phyloP scores from a whole-genome alignment of 805 yeast genomes.

The Schwanniomyces pseudopolymorphus region DNA sequence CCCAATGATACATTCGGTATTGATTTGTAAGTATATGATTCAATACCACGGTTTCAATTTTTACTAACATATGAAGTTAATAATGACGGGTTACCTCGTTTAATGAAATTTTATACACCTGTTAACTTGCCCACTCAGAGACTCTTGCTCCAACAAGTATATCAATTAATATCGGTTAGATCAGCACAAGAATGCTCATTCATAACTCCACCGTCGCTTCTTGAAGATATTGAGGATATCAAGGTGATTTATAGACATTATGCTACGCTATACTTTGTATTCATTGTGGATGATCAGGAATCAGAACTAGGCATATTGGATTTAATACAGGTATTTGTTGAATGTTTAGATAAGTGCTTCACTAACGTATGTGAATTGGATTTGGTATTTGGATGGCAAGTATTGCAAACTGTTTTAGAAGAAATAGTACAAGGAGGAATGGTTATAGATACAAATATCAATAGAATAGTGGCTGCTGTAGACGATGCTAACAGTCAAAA shows the following conservation, averaged over 20 bases:
- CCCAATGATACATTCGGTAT: slow-evolving; percentile 79
- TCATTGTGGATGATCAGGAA: slow-evolving; percentile 94
- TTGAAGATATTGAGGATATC: slow-evolving; percentile 69
- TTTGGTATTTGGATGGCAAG: slow-evolving; percentile 98
- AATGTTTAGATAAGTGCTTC: slow-evolving; percentile 89
- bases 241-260: slow-evolving; percentile 91
- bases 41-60: neutral
- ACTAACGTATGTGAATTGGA: slow-evolving; percentile 94
- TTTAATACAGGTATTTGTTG: slow-evolving; percentile 94
- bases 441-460: slow-evolving; percentile 91
- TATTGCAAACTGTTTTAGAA: slow-evolving; percentile 82
- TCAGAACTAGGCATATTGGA: slow-evolving; percentile 92
- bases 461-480: slow-evolving; percentile 77
- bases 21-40: slow-evolving; percentile 53
- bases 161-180: slow-evolving; percentile 70
- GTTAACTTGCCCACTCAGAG: slow-evolving; percentile 84
- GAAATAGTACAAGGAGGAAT: slow-evolving; percentile 97
- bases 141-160: slow-evolving; percentile 75
- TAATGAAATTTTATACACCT: slow-evolving; percentile 89
- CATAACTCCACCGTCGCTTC: slow-evolving; percentile 81
- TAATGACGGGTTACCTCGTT: slow-evolving; percentile 84
- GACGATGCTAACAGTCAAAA: slow-evolving; percentile 66
- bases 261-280: slow-evolving; percentile 94
- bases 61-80: slow-evolving; percentile 56
- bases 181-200: slow-evolving; percentile 81